Percentiles rank a stretch among this genome's conserved stretches.
Evolutionary conservation across 2,329 filamentous ascomycete genomes (phyloP).

Genomic region (Trichoderma pleuroti): DNA sequence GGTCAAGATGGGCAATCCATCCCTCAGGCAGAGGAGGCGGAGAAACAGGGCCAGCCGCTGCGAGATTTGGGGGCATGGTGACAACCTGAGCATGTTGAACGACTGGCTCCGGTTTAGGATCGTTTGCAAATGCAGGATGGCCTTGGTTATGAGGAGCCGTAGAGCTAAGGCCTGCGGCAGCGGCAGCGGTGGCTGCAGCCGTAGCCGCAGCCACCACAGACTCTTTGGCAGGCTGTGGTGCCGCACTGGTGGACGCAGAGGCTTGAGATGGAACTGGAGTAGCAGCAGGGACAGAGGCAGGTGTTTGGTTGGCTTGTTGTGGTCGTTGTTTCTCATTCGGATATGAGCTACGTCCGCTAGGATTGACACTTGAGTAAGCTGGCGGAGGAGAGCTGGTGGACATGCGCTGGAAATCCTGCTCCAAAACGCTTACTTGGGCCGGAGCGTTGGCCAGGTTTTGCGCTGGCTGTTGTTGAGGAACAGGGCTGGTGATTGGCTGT

Average conservation of each 20-base stretch:
- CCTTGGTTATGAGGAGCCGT: slow-evolving; percentile 56
- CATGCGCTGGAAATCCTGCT: slow-evolving; percentile 82
- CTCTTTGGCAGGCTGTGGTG: slow-evolving; percentile 29
- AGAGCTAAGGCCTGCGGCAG: slow-evolving; percentile 38
- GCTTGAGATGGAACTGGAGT: slow-evolving; percentile 28
- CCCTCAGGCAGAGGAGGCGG: slow-evolving; percentile 93
- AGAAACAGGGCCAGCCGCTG: slow-evolving; percentile 63
- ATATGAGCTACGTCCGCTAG: slow-evolving; percentile 55
- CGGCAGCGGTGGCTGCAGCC: slow-evolving; percentile 24
- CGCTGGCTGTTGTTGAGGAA: slow-evolving; percentile 41
- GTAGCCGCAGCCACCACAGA: slow-evolving; percentile 22
- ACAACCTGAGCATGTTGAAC: slow-evolving; percentile 47
- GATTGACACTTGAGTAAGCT: slow-evolving; percentile 81
- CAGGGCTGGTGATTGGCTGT: slow-evolving; percentile 41
- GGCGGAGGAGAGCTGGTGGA: slow-evolving; percentile 82
- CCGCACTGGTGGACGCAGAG: slow-evolving; percentile 23
- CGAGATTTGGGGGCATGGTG: slow-evolving; percentile 37
- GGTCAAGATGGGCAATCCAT: slow-evolving; percentile 96
- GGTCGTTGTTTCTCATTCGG: slow-evolving; percentile 73
- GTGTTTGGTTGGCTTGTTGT: slow-evolving; percentile 27
- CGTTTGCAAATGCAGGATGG: slow-evolving; percentile 90
- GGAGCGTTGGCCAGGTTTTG: slow-evolving; percentile 32
- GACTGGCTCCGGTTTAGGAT: slow-evolving; percentile 54
- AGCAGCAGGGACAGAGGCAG: slow-evolving; percentile 24
- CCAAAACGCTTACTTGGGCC: slow-evolving; percentile 67